These are phyloP conservation scores for Xylariaceae sp. DNA, from an alignment of 2,329 filamentous ascomycete genomes.

Conservation along the genomic window DNA sequence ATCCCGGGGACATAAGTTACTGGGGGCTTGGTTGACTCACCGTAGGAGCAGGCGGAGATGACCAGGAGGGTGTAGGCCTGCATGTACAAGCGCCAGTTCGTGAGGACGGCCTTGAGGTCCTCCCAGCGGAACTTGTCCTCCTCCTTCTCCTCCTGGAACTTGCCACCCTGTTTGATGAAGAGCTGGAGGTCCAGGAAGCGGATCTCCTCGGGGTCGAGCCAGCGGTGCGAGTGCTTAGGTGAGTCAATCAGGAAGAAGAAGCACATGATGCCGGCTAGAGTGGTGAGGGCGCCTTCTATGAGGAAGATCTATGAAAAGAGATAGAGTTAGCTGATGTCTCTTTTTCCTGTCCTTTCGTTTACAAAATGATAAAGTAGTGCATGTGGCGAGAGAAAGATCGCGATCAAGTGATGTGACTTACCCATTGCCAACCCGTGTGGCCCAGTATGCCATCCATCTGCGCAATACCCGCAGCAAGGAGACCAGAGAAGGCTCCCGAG, in stretches of 20 bases:
- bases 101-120: not conserved
- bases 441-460: not conserved
- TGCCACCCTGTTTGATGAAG: slow-evolving; percentile 3
- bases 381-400: too few species aligned
- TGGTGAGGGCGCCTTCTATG: not conserved
- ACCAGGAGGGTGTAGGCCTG: not conserved
- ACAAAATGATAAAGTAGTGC: too few species aligned
- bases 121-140: not conserved
- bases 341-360: too few species aligned
- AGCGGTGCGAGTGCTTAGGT: not conserved
- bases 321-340: too few species aligned
- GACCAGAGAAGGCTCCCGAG: slow-evolving; percentile 45
- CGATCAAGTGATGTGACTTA: too few species aligned
- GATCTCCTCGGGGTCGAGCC: not conserved
- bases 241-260: not conserved
- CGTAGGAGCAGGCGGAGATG: not conserved
- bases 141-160: slow-evolving; percentile 1
- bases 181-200: not conserved
- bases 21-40: too few species aligned
- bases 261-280: not conserved
- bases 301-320: not conserved
- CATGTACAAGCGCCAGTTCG: not conserved
- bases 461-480: not conserved
- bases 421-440: not conserved
- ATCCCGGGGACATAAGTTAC: too few species aligned